phyloP scores from a whole-genome alignment of 257 asterid species.

The Paraleonurus japonicus region DNA sequence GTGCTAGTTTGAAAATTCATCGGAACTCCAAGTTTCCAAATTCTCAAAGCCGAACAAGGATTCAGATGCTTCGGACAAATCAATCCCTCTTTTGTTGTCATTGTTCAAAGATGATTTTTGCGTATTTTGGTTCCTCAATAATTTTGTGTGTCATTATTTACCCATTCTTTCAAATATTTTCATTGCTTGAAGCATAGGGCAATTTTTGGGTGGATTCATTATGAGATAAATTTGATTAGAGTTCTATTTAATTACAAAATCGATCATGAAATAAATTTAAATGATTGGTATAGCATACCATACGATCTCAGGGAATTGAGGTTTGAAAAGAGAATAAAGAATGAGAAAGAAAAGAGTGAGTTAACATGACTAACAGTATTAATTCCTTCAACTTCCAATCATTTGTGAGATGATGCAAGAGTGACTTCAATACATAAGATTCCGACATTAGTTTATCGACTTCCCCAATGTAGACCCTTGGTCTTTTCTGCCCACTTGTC shows the following conservation, averaged over 20 bases:
- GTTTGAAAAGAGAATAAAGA: not conserved
- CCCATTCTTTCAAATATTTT: not conserved
- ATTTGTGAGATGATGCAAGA: conserved; percentile 29
- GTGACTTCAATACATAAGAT: conserved; percentile 31
- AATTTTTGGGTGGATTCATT: not conserved
- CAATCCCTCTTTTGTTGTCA: not conserved
- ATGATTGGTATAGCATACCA: no score
- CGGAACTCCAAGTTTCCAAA: not conserved
- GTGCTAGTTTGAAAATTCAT: not conserved
- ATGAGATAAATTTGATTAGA: not conserved
- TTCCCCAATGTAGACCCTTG: conserved; percentile 42
- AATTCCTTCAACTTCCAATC: conserved; percentile 29
- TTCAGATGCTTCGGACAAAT: not conserved
- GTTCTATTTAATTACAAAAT: no score
- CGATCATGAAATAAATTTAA: no score
- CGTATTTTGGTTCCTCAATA: not conserved
- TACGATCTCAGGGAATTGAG: no score
- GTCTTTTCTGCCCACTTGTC: conserved; percentile 35
- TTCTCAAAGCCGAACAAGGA: not conserved
- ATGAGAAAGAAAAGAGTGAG: not conserved
- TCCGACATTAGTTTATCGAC: conserved; percentile 36
- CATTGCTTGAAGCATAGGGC: not conserved
- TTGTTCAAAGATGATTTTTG: not conserved
- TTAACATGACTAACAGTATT: not conserved
- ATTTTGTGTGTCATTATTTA: no score